Evolutionary conservation across 2,329 filamentous ascomycete species (phyloP), one percentile per base, ranked within the genome.

Genomic region (Colletotrichum sp.): DNA sequence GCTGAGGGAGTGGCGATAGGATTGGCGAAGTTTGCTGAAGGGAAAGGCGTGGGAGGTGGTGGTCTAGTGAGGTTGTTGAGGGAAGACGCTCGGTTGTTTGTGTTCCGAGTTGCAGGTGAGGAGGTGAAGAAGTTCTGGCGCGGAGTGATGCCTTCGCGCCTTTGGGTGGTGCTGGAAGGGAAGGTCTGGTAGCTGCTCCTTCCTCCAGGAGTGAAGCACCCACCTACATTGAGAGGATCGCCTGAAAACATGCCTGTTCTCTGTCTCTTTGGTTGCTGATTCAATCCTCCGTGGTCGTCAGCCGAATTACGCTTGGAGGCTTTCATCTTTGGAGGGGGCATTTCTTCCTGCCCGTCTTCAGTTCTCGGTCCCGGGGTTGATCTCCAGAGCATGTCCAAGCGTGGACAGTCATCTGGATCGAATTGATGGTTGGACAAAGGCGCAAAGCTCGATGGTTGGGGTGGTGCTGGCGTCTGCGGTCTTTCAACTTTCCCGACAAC

Each of bases 341-440:
- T 44, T n/a, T 3, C 1, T 44, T 2, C 39, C 18, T n/a, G 0
- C 16, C 0, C 18, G 18, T 2, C 39, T 1, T 44, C 39, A 44
- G 39, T 10, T 0, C 39, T 1, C 39, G 39, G 39, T 10, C 1
- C 39, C 18, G 39, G 39, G 18, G 39, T 44, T 44, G 39, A 18
- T 1, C 0, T 44, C 8, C 39, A n/a, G 1, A 44, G 39, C 39
- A 44, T 44, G 0, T 44, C 39, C 18, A 44, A 2, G 39, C 39
- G 39, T 44, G 39, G 39, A 2, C 0, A n/a, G 0, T 44, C 16
- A 0, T 0, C 18, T 8, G 18, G 39, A 0, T 44, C 18, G 0
- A 44, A 0, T 18, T 44, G 16, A 44, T 44, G 0, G 3, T n/a
- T 2, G 0, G 8, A 2, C 8, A 0, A 44, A 44, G 39, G 1